Percentiles rank a stretch among this genome's conserved stretches.
phyloP scores from a whole-genome alignment of 108 stramenopile species.

The Schizochytrium sp. region DNA sequence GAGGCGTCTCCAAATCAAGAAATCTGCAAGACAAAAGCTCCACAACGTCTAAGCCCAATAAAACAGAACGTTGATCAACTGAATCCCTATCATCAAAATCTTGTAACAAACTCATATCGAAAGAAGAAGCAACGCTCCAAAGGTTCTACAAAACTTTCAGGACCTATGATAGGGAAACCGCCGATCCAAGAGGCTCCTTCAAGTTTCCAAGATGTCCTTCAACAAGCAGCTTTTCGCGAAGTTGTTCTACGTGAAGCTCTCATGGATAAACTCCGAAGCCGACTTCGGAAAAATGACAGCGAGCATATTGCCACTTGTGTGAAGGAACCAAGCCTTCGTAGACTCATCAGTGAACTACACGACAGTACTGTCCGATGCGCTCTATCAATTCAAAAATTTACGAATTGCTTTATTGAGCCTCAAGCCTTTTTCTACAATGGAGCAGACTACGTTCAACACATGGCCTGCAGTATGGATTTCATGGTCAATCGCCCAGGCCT shows the following conservation, averaged over 20 bases:
- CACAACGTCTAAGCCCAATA: neutral
- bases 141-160: neutral
- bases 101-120: neutral
- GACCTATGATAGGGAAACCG: neutral
- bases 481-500: neutral
- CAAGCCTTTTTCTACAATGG: neutral
- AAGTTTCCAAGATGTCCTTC: neutral
- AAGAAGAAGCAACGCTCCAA: neutral
- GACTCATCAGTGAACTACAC: neutral
- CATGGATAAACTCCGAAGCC: constrained; percentile 14
- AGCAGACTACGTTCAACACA: constrained; percentile 46
- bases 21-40: neutral
- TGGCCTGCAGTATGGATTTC: constrained; percentile 9
- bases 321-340: neutral
- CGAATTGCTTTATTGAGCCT: neutral
- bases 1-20: neutral
- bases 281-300: neutral
- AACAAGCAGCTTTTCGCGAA: neutral
- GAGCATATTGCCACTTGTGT: neutral
- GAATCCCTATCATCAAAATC: too few species aligned
- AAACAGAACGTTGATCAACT: too few species aligned
- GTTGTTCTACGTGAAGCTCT: constrained; percentile 25
- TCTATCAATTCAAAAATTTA: constrained; percentile 13
- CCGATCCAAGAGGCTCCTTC: neutral
- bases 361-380: neutral